These are phyloP conservation scores for Grosmannia huntii DNA, from an alignment of 2,329 filamentous ascomycete species.

Conservation along the genomic window DNA sequence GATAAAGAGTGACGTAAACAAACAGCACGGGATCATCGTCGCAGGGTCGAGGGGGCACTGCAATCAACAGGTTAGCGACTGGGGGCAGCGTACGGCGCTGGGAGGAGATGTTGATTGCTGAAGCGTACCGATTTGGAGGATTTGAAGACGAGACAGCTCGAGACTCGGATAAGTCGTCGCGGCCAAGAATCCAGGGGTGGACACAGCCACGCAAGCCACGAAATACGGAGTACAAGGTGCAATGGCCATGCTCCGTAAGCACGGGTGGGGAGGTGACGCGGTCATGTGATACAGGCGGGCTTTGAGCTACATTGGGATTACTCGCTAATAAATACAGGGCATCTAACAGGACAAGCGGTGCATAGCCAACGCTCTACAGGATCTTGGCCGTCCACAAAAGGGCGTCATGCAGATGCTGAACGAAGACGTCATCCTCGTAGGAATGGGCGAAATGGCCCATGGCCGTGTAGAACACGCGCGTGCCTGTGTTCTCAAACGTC, in stretches of 20 bases:
- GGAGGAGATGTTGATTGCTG: background rate
- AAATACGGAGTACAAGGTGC: no score
- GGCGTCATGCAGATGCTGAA: slow-evolving; percentile 14
- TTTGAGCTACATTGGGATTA: background rate
- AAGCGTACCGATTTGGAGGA: background rate
- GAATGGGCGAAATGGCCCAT: slow-evolving; percentile 28
- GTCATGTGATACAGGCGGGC: background rate
- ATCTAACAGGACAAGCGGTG: background rate
- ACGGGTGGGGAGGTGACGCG: background rate
- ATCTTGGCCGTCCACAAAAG: slow-evolving; percentile 18
- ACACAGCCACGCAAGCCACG: background rate
- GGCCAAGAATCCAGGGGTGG: background rate
- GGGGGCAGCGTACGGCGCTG: background rate
- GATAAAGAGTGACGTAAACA: background rate
- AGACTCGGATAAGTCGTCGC: background rate
- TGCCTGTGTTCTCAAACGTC: slow-evolving; percentile 24
- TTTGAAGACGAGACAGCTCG: background rate
- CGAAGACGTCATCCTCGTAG: slow-evolving; percentile 21
- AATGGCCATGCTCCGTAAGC: background rate
- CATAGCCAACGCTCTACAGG: slow-evolving; percentile 4
- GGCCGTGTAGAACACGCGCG: slow-evolving; percentile 27
- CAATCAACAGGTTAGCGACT: background rate
- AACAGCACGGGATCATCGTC: background rate
- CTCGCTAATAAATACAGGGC: background rate
- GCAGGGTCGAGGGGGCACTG: background rate